These are phyloP conservation scores for Verticillium nubilum DNA, from an alignment of 2,329 filamentous ascomycete genomes.

Conservation along the genomic window DNA sequence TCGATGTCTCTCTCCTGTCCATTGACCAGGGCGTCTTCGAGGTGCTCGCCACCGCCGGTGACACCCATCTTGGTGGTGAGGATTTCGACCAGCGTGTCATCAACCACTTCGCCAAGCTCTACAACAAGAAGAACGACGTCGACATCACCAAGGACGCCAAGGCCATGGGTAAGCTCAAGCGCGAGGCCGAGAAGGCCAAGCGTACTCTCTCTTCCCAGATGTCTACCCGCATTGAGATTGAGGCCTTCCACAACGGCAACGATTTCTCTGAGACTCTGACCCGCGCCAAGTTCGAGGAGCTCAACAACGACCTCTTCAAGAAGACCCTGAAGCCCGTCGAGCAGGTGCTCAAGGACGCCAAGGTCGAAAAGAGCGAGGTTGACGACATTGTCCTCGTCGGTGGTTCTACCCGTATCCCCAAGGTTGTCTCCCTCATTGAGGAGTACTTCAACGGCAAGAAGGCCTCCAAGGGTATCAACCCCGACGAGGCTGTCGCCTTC, in stretches of 20 bases:
- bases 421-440: conserved; percentile 91
- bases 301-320: conserved; percentile 99
- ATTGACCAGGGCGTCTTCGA: conserved; percentile 92
- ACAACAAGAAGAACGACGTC: conserved; percentile 97
- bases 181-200: conserved; percentile 99
- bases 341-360: conserved; percentile 97
- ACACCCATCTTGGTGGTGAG: conserved; percentile 96
- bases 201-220: conserved; percentile 92
- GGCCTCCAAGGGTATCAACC: conserved; percentile 98
- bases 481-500: conserved; percentile 97
- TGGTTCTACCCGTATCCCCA: conserved; percentile 98
- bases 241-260: conserved; percentile 92
- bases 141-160: conserved; percentile 92
- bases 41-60: conserved; percentile 90
- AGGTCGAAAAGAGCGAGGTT: conserved; percentile 92
- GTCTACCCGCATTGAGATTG: conserved; percentile 92
- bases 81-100: conserved; percentile 98
- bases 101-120: conserved; percentile 91
- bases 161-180: conserved; percentile 99
- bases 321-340: conserved; percentile 98
- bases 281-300: conserved; percentile 98
- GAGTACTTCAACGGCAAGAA: conserved; percentile 96
- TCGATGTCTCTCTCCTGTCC: conserved; percentile 88
- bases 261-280: conserved; percentile 98
- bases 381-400: conserved; percentile 97